Base-by-base conservation (phyloP, 176 grass and related monocot genomes). In the Ensete glaucum region DNA sequence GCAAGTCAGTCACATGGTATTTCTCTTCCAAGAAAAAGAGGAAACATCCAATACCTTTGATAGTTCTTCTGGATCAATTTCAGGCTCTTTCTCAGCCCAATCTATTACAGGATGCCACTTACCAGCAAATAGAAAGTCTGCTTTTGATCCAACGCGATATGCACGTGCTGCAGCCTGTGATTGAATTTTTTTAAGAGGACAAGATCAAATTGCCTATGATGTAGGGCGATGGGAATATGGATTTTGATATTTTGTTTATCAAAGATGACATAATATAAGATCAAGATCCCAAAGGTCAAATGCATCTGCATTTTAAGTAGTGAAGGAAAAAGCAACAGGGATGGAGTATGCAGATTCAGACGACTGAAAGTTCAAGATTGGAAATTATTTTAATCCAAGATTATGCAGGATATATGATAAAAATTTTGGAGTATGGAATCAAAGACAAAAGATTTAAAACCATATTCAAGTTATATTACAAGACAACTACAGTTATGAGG, bases 111-210 rank as follows among this genome's bases (percentile, higher is more conserved):
- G 92, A 85, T 87, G 92, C 79, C 91, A 87, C 69, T 80, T 76
- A 85, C 77, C 84, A 79, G 81, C 84, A 79, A 96, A 86, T 77
- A 85, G 69, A 82, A 96, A 96, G 79, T 96, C 88, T 71, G 82
- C 64, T 70, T 89, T 91, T 56, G 88, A 96, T 69, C 85, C 84
- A 16, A 86, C 48, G 64, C 88, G 86, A 64, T 87, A 57, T 76
- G 87, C 86, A 67, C 84, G 82, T 81, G 92, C 86, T 9, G 92
- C 92, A 53, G 83, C 92, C 92, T 96, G 89, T 88, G 83, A 88
- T 96, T 63, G 21, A 34, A 62, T 62, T 76, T 76, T 76, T 60
- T 59, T 20, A 76, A 60, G 27, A 57, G 22, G 53, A 65, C 5
- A 60, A 60, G 73, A 76, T 76, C 54, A 62, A 62, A 67, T 62